Conservation (phyloP, 2,329 filamentous ascomycete genomes). For the Sporothrix dimorphospora region DNA sequence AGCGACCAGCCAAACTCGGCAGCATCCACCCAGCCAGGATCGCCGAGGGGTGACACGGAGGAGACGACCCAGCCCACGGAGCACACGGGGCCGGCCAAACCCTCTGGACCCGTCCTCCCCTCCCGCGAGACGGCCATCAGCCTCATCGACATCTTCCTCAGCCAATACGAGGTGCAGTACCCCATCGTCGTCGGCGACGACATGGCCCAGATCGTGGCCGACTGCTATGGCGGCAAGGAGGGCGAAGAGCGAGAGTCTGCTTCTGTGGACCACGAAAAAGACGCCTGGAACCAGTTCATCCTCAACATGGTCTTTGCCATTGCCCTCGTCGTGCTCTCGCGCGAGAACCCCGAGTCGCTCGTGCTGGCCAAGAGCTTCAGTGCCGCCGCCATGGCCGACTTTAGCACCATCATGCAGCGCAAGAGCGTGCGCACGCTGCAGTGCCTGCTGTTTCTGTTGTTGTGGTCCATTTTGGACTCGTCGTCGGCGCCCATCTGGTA, state of each 20-base stretch:
- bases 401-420: conserved; percentile 34
- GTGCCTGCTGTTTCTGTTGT: conserved; percentile 34
- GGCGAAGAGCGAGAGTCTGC: background rate
- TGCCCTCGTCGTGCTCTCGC: conserved; percentile 32
- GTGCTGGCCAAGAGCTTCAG: conserved; percentile 33
- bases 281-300: conserved; percentile 34
- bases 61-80: background rate
- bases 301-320: conserved; percentile 36
- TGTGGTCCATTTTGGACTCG: conserved; percentile 34
- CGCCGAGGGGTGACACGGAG: background rate
- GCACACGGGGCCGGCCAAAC: background rate
- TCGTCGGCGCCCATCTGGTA: conserved; percentile 36
- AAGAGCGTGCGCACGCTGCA: conserved; percentile 35
- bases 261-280: background rate
- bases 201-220: conserved; percentile 26
- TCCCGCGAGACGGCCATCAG: conserved; percentile 33
- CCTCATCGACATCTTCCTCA: conserved; percentile 35
- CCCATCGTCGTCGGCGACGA: conserved; percentile 35
- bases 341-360: conserved; percentile 34
- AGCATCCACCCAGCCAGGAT: conserved; percentile 5
- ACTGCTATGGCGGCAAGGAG: conserved; percentile 15
- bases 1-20: background rate
- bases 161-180: conserved; percentile 36
- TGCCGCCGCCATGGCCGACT: conserved; percentile 33
- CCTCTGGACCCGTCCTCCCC: conserved; percentile 21